Evolutionary conservation across 2,329 filamentous ascomycete genomes (phyloP).

Genomic region (Calonectria montana): DNA sequence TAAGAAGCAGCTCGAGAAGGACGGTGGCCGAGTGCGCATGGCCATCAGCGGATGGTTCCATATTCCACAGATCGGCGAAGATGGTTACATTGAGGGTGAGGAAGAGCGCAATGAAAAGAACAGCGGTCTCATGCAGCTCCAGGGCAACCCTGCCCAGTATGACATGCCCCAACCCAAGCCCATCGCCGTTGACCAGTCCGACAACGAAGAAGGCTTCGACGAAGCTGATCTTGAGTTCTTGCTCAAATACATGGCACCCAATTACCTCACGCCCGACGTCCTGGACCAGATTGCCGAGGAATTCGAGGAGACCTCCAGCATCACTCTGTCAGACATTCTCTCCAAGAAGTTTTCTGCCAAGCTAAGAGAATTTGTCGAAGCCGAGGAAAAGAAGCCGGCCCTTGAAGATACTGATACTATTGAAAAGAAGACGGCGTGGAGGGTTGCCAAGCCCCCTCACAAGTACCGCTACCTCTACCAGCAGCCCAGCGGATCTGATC

Average conservation of each 20-base stretch:
- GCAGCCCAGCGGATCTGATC: conserved; percentile 60
- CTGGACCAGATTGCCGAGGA: conserved; percentile 83
- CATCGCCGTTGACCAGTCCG: conserved; percentile 55
- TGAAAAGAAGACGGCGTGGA: conserved; percentile 72
- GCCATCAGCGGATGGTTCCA: conserved; percentile 99
- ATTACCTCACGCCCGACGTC: conserved; percentile 92
- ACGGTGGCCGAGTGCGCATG: conserved; percentile 88
- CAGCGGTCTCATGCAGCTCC: conserved; percentile 91
- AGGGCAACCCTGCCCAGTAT: conserved; percentile 90
- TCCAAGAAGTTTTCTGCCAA: conserved; percentile 79
- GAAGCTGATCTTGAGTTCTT: conserved; percentile 89
- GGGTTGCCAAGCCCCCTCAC: conserved; percentile 87
- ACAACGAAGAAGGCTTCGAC: conserved; percentile 69
- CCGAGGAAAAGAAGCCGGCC: conserved; percentile 65
- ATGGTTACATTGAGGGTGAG: conserved; percentile 87
- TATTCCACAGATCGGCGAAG: conserved; percentile 94
- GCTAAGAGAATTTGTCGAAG: conserved; percentile 77
- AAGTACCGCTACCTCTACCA: conserved; percentile 94
- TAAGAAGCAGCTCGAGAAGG: conserved; percentile 70
- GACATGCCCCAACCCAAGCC: conserved; percentile 79
- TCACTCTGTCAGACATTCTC: conserved; percentile 84
- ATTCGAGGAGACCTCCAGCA: conserved; percentile 85
- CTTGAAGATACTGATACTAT: conserved; percentile 64
- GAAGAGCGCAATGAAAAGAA: conserved; percentile 90
- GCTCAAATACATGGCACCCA: conserved; percentile 88